Conservation (phyloP, 2,329 filamentous ascomycete genomes). For the Penicillium verrucosum region DNA sequence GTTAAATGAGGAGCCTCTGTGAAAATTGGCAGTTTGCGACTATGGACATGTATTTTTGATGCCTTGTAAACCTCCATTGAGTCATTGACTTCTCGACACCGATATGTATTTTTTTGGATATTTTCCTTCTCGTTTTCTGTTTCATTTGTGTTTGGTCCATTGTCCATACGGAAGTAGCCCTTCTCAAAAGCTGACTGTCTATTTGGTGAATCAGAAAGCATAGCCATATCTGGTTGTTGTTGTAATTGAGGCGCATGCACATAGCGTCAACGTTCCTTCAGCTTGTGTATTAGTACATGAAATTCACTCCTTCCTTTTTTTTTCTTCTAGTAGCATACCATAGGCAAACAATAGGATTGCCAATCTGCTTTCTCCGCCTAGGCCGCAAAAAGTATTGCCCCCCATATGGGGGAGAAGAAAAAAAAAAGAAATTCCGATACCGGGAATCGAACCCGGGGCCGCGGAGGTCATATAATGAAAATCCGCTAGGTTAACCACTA, state of each 20-base stretch:
- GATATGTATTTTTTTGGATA: neutral
- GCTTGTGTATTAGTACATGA: conserved; percentile 2
- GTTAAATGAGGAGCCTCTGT: conserved; percentile 24
- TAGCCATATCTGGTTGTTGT: conserved; percentile 1
- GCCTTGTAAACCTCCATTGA: conserved; percentile 1
- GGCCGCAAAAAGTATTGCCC: neutral
- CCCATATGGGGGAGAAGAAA: too few species aligned
- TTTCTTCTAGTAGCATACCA: neutral
- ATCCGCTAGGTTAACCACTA: conserved; percentile 6
- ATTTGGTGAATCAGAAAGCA: conserved; percentile 2
- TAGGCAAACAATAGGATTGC: too few species aligned
- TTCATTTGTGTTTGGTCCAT: neutral
- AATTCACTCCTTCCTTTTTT: conserved; percentile 1
- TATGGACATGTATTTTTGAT: neutral
- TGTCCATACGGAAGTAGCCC: neutral
- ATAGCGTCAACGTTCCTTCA: conserved; percentile 1
- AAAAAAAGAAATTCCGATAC: neutral
- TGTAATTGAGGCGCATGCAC: neutral
- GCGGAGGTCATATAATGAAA: neutral
- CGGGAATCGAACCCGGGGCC: conserved; percentile 6
- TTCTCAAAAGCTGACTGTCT: conserved; percentile 7
- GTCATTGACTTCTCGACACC: neutral
- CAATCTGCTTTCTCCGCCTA: too few species aligned
- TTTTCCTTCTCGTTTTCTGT: neutral
- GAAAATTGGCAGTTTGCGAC: neutral